Evolutionary conservation across 345 rosid species (phyloP).

Genomic region (Xanthoceras sorbifolium): DNA sequence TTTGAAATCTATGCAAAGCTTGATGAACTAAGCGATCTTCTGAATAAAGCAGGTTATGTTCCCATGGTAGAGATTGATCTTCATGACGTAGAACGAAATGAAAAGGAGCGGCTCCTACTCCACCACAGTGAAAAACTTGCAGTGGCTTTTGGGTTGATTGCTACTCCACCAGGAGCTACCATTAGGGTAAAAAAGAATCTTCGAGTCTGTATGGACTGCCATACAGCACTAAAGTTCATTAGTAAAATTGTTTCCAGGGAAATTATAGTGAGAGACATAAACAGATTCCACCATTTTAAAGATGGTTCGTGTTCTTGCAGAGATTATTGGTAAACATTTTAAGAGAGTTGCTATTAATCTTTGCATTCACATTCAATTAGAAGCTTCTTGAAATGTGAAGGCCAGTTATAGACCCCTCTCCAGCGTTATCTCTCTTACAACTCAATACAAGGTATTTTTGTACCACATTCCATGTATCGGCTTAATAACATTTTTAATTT

Average conservation of each 20-base stretch:
- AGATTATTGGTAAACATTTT: conserved; percentile 52
- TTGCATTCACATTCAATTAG: not conserved
- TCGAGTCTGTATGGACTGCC: conserved; percentile 60
- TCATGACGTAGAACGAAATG: conserved; percentile 51
- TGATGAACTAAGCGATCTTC: conserved; percentile 44
- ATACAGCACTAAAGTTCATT: conserved; percentile 49
- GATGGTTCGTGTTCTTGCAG: conserved; percentile 70
- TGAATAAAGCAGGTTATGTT: conserved; percentile 57
- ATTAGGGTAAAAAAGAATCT: conserved; percentile 72
- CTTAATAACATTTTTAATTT: not conserved
- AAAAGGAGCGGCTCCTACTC: conserved; percentile 53
- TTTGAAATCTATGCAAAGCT: conserved; percentile 60
- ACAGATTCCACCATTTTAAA: conserved; percentile 64
- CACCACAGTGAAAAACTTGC: conserved; percentile 72
- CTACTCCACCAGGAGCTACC: conserved; percentile 55
- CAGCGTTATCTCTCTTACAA: not conserved
- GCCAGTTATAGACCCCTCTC: not conserved
- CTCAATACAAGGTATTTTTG: not conserved
- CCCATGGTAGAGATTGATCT: conserved; percentile 59
- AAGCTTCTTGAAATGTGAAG: not conserved
- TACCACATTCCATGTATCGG: not conserved
- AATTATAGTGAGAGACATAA: conserved; percentile 61
- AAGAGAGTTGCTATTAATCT: not conserved
- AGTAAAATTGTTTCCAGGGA: conserved; percentile 55
- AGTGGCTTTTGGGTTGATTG: conserved; percentile 65